A percentile compares a stretch with the other conserved stretches of the same genome.
Conservation (phyloP, 169 alveolate genomes). For the Cardiosporidium cionae region DNA sequence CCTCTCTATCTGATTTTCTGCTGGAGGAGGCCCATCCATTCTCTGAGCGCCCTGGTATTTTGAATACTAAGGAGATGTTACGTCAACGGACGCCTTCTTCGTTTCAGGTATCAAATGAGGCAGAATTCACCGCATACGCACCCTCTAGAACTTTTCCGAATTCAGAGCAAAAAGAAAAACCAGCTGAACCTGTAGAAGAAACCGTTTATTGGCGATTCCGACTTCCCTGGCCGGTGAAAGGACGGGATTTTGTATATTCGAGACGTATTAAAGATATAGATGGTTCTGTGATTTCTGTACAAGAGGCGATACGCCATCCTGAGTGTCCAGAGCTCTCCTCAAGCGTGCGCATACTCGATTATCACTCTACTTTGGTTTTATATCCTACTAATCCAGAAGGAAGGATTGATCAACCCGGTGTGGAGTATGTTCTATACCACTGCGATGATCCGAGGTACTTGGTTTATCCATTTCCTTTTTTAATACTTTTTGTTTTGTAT, state of each 20-base stretch:
- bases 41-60: too few relatives aligned
- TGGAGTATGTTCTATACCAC: neutral
- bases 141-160: too few relatives aligned
- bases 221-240: constrained; percentile 31
- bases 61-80: too few relatives aligned
- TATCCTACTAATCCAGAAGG: neutral
- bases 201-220: constrained; percentile 18
- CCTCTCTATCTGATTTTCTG: too few relatives aligned
- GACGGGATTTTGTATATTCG: constrained; percentile 29
- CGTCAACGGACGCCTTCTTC: too few relatives aligned
- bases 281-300: constrained; percentile 20
- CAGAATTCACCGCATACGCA: too few relatives aligned
- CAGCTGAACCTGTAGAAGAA: too few relatives aligned
- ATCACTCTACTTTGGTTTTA: neutral
- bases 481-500: neutral
- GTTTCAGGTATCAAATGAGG: too few relatives aligned
- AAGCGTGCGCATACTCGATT: neutral
- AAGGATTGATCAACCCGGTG: neutral
- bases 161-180: too few relatives aligned
- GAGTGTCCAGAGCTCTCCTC: neutral
- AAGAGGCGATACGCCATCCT: constrained; percentile 10
- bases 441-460: neutral
- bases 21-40: too few relatives aligned
- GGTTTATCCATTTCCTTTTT: neutral
- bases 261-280: neutral